A percentile compares a stretch with the other conserved stretches of the same genome.
Evolutionary conservation across 257 asterid species (phyloP).

Genomic region (Solanum boliviense): DNA sequence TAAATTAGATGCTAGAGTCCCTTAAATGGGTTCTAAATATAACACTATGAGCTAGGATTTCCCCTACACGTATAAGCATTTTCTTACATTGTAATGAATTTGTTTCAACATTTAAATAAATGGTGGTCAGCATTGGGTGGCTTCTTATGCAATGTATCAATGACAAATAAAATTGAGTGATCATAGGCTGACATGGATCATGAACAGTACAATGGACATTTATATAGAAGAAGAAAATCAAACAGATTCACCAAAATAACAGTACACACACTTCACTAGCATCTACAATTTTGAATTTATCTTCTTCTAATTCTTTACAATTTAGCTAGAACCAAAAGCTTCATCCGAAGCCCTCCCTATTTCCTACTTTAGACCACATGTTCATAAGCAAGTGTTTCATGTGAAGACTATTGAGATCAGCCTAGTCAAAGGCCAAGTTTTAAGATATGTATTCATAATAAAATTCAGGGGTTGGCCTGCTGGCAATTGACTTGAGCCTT

Average conservation of each 20-base stretch:
- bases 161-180: not conserved
- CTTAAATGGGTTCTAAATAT: not conserved
- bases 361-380: not conserved
- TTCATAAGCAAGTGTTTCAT: not conserved
- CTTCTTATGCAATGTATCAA: not conserved
- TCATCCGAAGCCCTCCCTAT: not conserved
- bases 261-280: not conserved
- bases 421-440: not conserved
- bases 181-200: not conserved
- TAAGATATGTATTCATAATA: not conserved
- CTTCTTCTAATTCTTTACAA: not conserved
- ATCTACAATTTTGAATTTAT: not conserved
- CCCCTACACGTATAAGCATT: not conserved
- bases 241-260: not conserved
- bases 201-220: not conserved
- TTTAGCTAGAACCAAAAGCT: not conserved
- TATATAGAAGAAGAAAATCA: not conserved
- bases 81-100: not conserved
- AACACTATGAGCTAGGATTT: not conserved
- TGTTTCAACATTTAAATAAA: not conserved
- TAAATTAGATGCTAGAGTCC: not conserved
- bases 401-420: not conserved
- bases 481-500: no score
- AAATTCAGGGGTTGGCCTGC: no score
- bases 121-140: not conserved